These are phyloP conservation scores for Bisporella sp. DNA, from an alignment of 2,329 filamentous ascomycete genomes.

Conservation along the genomic window DNA sequence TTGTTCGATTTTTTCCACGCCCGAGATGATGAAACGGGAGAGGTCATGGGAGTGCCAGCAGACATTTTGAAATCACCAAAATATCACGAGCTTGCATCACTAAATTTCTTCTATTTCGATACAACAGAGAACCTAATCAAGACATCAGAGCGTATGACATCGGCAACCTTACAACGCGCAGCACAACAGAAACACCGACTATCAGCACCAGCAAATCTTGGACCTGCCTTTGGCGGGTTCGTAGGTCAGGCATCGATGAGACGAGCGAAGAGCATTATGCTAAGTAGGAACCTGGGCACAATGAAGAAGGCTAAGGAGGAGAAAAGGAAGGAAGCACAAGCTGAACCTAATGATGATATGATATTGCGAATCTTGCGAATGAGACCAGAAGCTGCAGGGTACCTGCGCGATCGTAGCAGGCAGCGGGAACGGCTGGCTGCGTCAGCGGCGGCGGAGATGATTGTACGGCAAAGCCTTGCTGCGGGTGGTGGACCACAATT, in stretches of 20 bases:
- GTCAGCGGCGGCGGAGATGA: slow-evolving; percentile 83
- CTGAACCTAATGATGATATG: slow-evolving; percentile 97
- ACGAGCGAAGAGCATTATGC: slow-evolving; percentile 77
- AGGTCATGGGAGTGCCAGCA: slow-evolving; percentile 79
- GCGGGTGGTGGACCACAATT: slow-evolving; percentile 35
- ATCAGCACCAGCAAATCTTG: slow-evolving; percentile 56
- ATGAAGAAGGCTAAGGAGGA: slow-evolving; percentile 96
- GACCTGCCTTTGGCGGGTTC: slow-evolving; percentile 47
- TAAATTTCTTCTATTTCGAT: slow-evolving; percentile 99
- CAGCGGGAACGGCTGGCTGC: slow-evolving; percentile 93
- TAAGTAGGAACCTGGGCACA: slow-evolving; percentile 87
- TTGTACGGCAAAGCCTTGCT: slow-evolving; percentile 85
- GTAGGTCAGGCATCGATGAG: slow-evolving; percentile 64
- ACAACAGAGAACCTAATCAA: slow-evolving; percentile 84
- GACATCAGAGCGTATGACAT: slow-evolving; percentile 93
- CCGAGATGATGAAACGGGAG: slow-evolving; percentile 73
- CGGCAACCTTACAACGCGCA: slow-evolving; percentile 68
- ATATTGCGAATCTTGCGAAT: slow-evolving; percentile 91
- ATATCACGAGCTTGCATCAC: slow-evolving; percentile 91
- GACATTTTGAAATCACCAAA: slow-evolving; percentile 95
- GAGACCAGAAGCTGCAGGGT: slow-evolving; percentile 81
- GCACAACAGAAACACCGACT: slow-evolving; percentile 69
- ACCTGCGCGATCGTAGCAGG: slow-evolving; percentile 82
- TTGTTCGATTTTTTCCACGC: slow-evolving; percentile 95
- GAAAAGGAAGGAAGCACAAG: slow-evolving; percentile 90